phyloP scores from a whole-genome alignment of 352 stramenopile species.

The Phytophthora idaei region DNA sequence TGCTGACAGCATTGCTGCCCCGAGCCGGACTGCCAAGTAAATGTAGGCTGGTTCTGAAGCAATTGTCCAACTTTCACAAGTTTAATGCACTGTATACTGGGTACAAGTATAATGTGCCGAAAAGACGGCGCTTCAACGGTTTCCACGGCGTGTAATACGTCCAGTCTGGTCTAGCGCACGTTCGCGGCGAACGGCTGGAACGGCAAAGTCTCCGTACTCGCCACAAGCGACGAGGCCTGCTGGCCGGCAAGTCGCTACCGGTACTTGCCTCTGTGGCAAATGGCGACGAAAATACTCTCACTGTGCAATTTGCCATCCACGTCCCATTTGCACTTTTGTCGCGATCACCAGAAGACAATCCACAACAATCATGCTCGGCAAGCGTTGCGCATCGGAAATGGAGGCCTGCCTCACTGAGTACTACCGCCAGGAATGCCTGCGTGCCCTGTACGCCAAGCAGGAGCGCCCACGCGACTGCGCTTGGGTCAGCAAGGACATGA shows the following conservation, averaged over 20 bases:
- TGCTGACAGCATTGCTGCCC: neutral
- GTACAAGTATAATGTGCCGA: slow-evolving; percentile 3
- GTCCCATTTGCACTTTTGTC: slow-evolving; percentile 31
- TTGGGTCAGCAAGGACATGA: slow-evolving; percentile 59
- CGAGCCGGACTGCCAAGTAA: slow-evolving; percentile 5
- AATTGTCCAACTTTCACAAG: slow-evolving; percentile 10
- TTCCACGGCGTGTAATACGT: slow-evolving; percentile 27
- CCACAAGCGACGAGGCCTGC: slow-evolving; percentile 47
- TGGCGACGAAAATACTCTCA: slow-evolving; percentile 34
- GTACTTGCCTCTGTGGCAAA: neutral
- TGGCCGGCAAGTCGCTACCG: slow-evolving; percentile 29
- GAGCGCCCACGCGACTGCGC: slow-evolving; percentile 46
- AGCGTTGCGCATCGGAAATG: slow-evolving; percentile 73
- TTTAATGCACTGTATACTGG: slow-evolving; percentile 10
- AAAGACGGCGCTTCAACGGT: slow-evolving; percentile 23
- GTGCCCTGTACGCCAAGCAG: slow-evolving; percentile 75
- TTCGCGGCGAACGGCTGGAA: slow-evolving; percentile 55
- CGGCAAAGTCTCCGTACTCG: slow-evolving; percentile 34
- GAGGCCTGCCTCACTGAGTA: slow-evolving; percentile 82
- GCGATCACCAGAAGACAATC: slow-evolving; percentile 15
- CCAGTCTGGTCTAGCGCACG: slow-evolving; percentile 36
- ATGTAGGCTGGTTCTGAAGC: slow-evolving; percentile 22
- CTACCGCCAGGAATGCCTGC: slow-evolving; percentile 83
- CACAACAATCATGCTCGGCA: slow-evolving; percentile 58
- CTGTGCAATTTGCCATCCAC: slow-evolving; percentile 44